phyloP scores from a whole-genome alignment of 2,329 filamentous ascomycete species.

The Ambrosiella xylebori region DNA sequence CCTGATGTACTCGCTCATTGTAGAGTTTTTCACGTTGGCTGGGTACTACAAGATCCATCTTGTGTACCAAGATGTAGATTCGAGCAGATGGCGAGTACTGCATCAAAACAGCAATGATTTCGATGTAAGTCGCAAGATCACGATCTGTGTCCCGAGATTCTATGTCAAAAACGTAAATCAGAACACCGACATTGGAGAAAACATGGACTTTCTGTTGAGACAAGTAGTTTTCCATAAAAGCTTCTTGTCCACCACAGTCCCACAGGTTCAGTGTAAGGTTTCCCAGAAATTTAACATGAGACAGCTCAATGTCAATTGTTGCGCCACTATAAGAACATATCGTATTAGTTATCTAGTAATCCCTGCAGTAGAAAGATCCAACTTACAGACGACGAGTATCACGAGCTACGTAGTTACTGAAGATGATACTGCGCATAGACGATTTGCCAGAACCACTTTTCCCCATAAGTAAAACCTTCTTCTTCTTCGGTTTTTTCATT shows the following conservation, averaged over 20 bases:
- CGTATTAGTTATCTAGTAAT: background rate
- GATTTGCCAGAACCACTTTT: slow-evolving; percentile 96
- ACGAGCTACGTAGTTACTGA: slow-evolving; percentile 95
- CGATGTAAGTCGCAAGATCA: slow-evolving; percentile 80
- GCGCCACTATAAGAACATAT: slow-evolving; percentile 41
- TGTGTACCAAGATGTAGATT: slow-evolving; percentile 93
- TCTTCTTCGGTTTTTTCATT: slow-evolving; percentile 56
- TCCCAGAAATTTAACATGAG: slow-evolving; percentile 95
- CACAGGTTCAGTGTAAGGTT: slow-evolving; percentile 94
- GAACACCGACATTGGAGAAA: slow-evolving; percentile 87
- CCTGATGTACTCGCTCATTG: slow-evolving; percentile 61
- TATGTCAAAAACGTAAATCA: slow-evolving; percentile 99
- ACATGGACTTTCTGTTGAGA: slow-evolving; percentile 90
- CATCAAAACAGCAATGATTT: slow-evolving; percentile 72
- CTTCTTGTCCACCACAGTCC: slow-evolving; percentile 97
- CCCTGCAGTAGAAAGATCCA: no score
- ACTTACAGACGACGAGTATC: slow-evolving; percentile 68
- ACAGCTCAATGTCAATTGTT: slow-evolving; percentile 96
- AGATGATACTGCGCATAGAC: slow-evolving; percentile 96
- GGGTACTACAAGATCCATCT: slow-evolving; percentile 88
- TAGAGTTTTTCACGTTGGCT: slow-evolving; percentile 67
- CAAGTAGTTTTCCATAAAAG: slow-evolving; percentile 97
- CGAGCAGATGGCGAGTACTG: slow-evolving; percentile 69
- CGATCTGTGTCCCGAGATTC: slow-evolving; percentile 88
- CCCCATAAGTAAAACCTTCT: slow-evolving; percentile 78